Evolutionary conservation across 139 green algal genomes (phyloP), one percentile per base, ranked within the genome.

Genomic region (Chlorella ohadii): DNA sequence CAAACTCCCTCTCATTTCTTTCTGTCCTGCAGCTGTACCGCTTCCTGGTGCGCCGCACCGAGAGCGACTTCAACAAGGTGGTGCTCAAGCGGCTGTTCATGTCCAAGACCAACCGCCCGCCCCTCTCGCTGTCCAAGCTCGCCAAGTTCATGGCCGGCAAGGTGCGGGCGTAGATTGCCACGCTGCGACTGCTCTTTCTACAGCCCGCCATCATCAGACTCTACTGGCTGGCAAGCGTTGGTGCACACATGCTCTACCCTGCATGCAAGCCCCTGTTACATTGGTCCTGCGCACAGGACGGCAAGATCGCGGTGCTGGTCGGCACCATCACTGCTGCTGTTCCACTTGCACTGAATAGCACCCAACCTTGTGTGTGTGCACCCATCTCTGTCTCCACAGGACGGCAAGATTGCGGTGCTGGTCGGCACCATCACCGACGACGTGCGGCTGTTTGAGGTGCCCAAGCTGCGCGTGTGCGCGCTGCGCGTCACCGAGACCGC

Each of bases 341-440:
- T 91, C 38, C n/a, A n/a, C n/a, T n/a, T n/a, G n/a, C n/a, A n/a
- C n/a, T n/a, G n/a, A n/a, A n/a, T n/a, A n/a, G n/a, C n/a, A n/a
- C n/a, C n/a, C n/a, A n/a, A n/a, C n/a, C n/a, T n/a, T n/a, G n/a
- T n/a, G n/a, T n/a, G n/a, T n/a, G n/a, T 9, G 44, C 44, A 31
- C 59, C 20, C 65, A 17, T 12, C 2, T 72, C n/a, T 38, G 9
- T 15, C 1, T 41, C 36, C 12, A 20, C 67, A 74, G 67, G 44
- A 79, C 25, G 47, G 28, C 72, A 79, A 79, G 44, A 44, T 79
- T n/a, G 44, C 72, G 44, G 96, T 98, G 72, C 41, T 99, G 15
- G 96, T 99, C 70, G 97, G 93, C 82, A 98, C 94, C 64, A 87
- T 99, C 44, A 99, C 97, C 34, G 97, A 99, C 84, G 97, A 99